phyloP scores from a whole-genome alignment of 176 grass and related monocot genomes.

The Coix lacrymajobi region DNA sequence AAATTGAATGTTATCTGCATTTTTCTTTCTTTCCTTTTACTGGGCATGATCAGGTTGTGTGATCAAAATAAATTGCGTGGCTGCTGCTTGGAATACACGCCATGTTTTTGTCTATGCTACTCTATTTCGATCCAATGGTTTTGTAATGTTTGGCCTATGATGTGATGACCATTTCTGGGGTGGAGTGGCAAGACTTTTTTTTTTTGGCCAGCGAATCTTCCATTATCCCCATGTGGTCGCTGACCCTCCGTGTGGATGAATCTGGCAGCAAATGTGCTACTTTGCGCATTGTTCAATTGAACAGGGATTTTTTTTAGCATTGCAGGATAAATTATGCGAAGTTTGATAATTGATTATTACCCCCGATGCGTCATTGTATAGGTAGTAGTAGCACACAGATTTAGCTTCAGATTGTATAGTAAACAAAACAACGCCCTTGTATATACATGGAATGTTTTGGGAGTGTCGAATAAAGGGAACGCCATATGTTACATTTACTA shows the following conservation, averaged over 20 bases:
- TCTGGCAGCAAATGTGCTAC: not conserved
- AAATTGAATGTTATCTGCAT: not conserved
- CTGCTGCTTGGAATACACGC: not conserved
- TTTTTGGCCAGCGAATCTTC: no score
- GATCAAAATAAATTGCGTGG: not conserved
- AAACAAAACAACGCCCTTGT: not conserved
- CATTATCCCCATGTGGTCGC: no score
- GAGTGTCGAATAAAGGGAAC: conserved; percentile 21
- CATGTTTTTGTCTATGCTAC: no score
- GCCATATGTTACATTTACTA: not conserved
- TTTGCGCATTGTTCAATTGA: not conserved
- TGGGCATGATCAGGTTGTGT: not conserved
- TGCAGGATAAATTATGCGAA: no score
- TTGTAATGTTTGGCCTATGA: not conserved
- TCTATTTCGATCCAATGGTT: not conserved
- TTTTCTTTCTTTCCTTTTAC: not conserved
- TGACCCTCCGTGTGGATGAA: no score
- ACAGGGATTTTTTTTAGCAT: no score
- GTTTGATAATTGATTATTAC: no score
- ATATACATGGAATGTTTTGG: conserved; percentile 5
- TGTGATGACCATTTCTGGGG: not conserved
- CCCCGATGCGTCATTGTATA: not conserved
- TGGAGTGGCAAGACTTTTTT: not conserved
- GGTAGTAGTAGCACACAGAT: not conserved
- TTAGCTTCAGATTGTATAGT: not conserved